Conservation (phyloP, 495 filamentous ascomycete species). For the Astrocystis sublimbata region DNA sequence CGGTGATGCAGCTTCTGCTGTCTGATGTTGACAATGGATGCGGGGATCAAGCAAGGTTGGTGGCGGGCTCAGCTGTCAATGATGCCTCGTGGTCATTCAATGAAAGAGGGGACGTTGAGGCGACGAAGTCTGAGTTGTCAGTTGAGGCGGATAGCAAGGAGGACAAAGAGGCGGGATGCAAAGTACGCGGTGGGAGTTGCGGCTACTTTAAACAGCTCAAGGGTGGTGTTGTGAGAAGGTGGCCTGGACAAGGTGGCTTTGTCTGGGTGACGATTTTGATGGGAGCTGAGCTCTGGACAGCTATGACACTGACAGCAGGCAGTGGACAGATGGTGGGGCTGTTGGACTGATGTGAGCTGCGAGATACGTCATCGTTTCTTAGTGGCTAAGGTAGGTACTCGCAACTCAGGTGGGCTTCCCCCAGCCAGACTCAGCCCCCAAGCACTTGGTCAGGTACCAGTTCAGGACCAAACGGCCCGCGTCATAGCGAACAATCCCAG, state of each 20-base stretch:
- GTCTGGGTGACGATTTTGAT: conserved; percentile 18
- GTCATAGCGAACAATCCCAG: no score
- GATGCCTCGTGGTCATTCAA: not conserved
- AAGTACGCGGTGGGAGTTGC: conserved; percentile 1
- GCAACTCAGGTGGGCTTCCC: no score
- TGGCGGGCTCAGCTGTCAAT: conserved; percentile 15
- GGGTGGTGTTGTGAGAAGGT: conserved; percentile 13
- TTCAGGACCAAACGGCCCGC: no score
- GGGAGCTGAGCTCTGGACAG: conserved; percentile 15
- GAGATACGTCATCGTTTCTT: conserved; percentile 12
- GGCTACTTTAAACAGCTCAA: conserved; percentile 11
- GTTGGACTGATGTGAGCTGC: not conserved
- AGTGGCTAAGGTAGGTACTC: not conserved
- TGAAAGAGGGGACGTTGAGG: not conserved
- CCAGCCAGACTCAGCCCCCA: no score
- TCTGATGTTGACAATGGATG: conserved; percentile 21
- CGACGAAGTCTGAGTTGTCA: not conserved
- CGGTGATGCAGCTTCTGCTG: conserved; percentile 20
- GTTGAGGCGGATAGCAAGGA: not conserved
- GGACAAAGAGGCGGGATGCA: not conserved
- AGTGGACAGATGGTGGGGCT: conserved; percentile 12
- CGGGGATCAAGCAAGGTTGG: no score
- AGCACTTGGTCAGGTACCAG: not conserved
- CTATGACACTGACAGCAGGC: not conserved
- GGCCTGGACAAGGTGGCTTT: conserved; percentile 15